Evolutionary conservation across 768 basidiomycete genomes (phyloP).

Genomic region (Leccinum olivaceopallidum): DNA sequence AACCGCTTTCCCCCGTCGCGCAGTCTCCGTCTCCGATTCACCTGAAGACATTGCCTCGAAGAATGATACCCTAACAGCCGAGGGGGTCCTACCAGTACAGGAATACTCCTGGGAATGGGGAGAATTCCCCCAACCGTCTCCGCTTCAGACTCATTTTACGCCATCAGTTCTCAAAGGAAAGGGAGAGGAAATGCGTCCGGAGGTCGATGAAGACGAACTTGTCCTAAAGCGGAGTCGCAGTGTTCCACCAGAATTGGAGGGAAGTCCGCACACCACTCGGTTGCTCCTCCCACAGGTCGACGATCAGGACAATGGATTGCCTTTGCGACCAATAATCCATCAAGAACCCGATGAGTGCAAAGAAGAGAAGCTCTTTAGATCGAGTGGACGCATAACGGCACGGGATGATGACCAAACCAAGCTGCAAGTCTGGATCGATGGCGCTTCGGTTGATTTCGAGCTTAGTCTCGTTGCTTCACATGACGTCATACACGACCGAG

Average conservation of each 20-base stretch:
- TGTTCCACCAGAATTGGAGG: constrained; percentile 55
- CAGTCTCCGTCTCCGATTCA: constrained; percentile 57
- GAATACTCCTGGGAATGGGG: constrained; percentile 97
- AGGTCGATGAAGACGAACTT: constrained; percentile 23
- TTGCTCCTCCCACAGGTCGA: constrained; percentile 24
- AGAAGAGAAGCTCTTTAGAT: constrained; percentile 37
- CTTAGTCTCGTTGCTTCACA: constrained; percentile 57
- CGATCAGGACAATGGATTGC: constrained; percentile 23
- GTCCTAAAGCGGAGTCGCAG: constrained; percentile 50
- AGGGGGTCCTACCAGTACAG: constrained; percentile 38
- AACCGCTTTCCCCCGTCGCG: constrained; percentile 42
- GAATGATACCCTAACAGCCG: constrained; percentile 5
- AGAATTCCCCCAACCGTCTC: constrained; percentile 80
- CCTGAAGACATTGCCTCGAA: constrained; percentile 45
- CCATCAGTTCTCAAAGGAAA: constrained; percentile 18
- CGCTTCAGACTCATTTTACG: constrained; percentile 52
- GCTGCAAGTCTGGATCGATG: constrained; percentile 67
- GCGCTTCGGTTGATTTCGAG: constrained; percentile 64
- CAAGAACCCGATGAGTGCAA: constrained; percentile 8
- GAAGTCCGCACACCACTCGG: constrained; percentile 36
- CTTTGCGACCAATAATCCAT: background rate
- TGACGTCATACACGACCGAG: constrained; percentile 34
- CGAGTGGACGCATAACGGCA: constrained; percentile 57
- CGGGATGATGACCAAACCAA: constrained; percentile 59
- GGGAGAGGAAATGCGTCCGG: constrained; percentile 10